Percentiles rank a stretch among this genome's conserved stretches.
phyloP scores from a whole-genome alignment of 352 stramenopile genomes.

The Blastocystis sp. region DNA sequence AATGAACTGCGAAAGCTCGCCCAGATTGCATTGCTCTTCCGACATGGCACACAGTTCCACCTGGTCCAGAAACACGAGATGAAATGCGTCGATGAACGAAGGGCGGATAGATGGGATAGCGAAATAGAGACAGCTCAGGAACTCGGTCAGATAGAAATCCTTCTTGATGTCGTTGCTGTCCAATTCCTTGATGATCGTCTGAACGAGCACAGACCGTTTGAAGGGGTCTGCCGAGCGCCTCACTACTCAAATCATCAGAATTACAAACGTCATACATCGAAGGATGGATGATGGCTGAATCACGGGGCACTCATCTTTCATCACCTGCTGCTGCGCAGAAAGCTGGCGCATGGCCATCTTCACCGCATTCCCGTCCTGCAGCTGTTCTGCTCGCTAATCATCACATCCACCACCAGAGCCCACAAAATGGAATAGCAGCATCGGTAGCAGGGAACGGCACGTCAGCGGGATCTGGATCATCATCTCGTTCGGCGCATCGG shows the following conservation, averaged over 20 bases:
- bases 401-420: background rate
- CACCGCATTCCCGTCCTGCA: conserved; percentile 46
- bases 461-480: conserved; percentile 62
- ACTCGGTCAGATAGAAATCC: conserved; percentile 54
- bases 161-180: conserved; percentile 20
- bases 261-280: background rate
- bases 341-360: conserved; percentile 47
- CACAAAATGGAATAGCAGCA: conserved; percentile 30
- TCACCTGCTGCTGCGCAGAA: background rate
- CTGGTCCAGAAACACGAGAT: conserved; percentile 38
- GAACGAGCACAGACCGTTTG: conserved; percentile 1
- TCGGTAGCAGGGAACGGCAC: background rate
- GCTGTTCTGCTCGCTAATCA: conserved; percentile 6
- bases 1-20: conserved; percentile 37
- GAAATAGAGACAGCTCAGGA: conserved; percentile 61
- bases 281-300: conserved; percentile 15
- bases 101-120: background rate
- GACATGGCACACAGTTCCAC: background rate
- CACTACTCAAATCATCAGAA: background rate
- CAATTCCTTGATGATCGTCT: conserved; percentile 21
- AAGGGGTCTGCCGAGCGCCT: background rate
- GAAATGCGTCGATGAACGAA: conserved; percentile 9
- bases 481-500: conserved; percentile 65
- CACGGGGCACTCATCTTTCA: background rate
- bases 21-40: conserved; percentile 41